phyloP scores from a whole-genome alignment of 495 filamentous ascomycete genomes.

The Pseudoneurospora amorphoporcata region DNA sequence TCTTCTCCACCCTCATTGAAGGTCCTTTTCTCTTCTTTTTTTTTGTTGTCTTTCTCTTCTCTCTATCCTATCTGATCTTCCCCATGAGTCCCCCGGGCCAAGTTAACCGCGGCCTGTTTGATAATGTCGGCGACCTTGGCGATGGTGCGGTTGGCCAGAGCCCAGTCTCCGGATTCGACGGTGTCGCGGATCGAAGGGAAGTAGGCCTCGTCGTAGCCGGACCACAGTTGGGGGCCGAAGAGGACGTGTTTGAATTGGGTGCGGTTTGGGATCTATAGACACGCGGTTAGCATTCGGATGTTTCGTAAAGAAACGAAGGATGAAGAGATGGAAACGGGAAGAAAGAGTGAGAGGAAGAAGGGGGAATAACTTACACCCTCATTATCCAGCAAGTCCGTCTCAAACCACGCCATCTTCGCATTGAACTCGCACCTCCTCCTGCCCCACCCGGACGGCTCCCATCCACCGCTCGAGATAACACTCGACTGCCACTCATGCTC shows the following conservation, averaged over 20 bases:
- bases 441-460: slow-evolving; percentile 56
- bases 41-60: not conserved
- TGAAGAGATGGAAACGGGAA: not conserved
- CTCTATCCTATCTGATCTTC: not conserved
- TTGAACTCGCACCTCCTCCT: slow-evolving; percentile 59
- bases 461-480: slow-evolving; percentile 55
- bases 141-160: slow-evolving; percentile 56
- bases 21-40: not conserved
- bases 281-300: not conserved
- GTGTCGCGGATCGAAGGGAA: slow-evolving; percentile 85
- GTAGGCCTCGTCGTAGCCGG: slow-evolving; percentile 59
- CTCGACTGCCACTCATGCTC: slow-evolving; percentile 58
- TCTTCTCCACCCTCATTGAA: not conserved
- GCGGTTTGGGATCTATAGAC: slow-evolving; percentile 57
- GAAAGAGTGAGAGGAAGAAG: not conserved
- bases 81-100: not conserved
- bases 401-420: slow-evolving; percentile 63
- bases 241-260: slow-evolving; percentile 93
- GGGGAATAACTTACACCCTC: slow-evolving; percentile 51
- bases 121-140: slow-evolving; percentile 63
- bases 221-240: slow-evolving; percentile 74
- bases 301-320: not conserved
- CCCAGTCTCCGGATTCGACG: slow-evolving; percentile 62
- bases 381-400: slow-evolving; percentile 71
- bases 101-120: slow-evolving; percentile 43